Base-by-base conservation (phyloP, 1,139 yeast species). In the Debaryomyces coudertii region DNA sequence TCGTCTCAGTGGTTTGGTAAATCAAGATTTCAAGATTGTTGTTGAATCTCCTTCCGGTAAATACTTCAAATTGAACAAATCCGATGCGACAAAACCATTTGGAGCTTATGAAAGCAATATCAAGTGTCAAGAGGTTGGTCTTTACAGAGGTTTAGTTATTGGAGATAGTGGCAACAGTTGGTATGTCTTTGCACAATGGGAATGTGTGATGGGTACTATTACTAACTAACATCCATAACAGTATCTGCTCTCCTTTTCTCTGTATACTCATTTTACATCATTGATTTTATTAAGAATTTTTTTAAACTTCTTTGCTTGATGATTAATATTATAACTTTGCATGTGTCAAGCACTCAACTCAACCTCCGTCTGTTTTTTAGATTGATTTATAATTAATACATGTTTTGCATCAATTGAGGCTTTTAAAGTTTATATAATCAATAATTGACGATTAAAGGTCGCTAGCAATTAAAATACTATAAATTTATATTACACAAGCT, bases 111-210 rank as follows among this genome's bases (percentile, higher is more conserved):
- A 78, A 50, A 66, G 79, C 20, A 72, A 76, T 36, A 69, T 86
- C 30, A 79, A 80, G 53, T 76, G 90, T 47, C 78, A 77, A 49
- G 97, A 90, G 60, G 63, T 71, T 1, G 99, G 99, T 2, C 65
- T 77, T 24, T 93, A 96, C 87, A 77, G 92, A 44, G 95, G 93
- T 1, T 76, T 92, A 44, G 90, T 89, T 0, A 79, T 87, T 41
- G 86, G 92, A 7, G 95, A 89, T 55, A 79, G 85, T 42, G 90
- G 90, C 3, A 78, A 79, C 50, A 85, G 93, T 46, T 89, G 96
- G 92, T 87, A 90, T 57, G 90, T 88, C 5, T 90, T 89, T 67
- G 92, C 96, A 8, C 96, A 90, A 65, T 93, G 99, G 99, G 76
- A 76, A 38, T 87, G 95, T 62, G 61, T 62, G 1, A 60, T 61